Base-by-base conservation (phyloP, 2,329 filamentous ascomycete species). In the Aspergillus texensis region DNA sequence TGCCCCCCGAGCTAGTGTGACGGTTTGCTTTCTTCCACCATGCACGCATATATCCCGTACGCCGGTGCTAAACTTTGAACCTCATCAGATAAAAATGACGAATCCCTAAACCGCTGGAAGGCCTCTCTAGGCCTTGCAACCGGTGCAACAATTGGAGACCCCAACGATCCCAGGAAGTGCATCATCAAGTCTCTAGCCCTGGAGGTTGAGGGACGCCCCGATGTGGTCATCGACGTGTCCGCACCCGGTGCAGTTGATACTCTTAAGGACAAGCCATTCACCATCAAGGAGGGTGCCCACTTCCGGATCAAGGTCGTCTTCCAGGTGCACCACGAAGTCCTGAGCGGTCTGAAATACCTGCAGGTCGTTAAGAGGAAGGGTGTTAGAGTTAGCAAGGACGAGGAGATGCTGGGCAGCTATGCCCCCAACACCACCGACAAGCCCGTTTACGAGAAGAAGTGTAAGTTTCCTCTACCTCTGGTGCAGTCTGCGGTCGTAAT, bases 401-500 rank as follows among this genome's bases (percentile, higher is more conserved):
- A 96, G 72, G 94, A 98, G 84, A 99, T 99, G 95, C 91, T 99
- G 86, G 93, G 94, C 71, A 96, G 92, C 73, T 99, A 94, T 76
- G 91, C 93, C 61, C 95, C 95, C 69, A 97, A 90, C 83, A 98
- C 94, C 21, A 91, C 93, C 67, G 91, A 93, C 80, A 92, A 92
- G 80, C 88, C 91, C 11, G 79, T 90, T 67, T 96, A 98, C 80
- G 88, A 89, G 79, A 98, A 98, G 86, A 91, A 91, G 77, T 98
- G 94, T 97, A 87, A 82, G 92, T 52, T 10, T n/a, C 16, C 30
- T 52, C 28, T 10, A 14, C 6, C 10, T 12, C 48, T 19, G 16
- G 19, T 21, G 4, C 28, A 28, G 19, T 28, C 46, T 12, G 14
- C 46, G 26, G 46, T 19, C 21, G 43, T 46, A 14, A 11, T 21